Base-by-base conservation (phyloP, 1,139 yeast genomes). In the Nematodospora anomalae region DNA sequence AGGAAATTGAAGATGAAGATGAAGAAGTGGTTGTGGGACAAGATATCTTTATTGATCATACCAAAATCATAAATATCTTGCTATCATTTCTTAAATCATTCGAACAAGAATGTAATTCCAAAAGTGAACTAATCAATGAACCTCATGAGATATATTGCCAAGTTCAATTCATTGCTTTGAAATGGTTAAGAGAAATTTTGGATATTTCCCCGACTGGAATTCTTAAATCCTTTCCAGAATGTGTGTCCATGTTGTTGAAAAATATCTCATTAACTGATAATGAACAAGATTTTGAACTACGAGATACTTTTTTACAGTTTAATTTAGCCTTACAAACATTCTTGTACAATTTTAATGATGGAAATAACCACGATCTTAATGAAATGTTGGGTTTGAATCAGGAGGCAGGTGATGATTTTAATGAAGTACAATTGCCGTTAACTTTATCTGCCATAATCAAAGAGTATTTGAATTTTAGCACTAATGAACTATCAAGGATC, bases 141-240 rank as follows among this genome's bases (percentile, higher is more conserved):
- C 58, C 60, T 12, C 71, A 67, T 41, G 76, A 70, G 22, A 58
- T 65, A 0, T 89, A 83, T 40, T 79, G 83, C 41, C 88, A 87
- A 49, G 84, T 90, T 33, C 95, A 88, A 56, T 61, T 82, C 22
- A 87, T 86, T 9, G 88, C 87, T 0, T 66, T 92, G 35, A 79
- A 79, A 37, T 94, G 99, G 99, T 64, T 94, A 14, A 83, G 80
- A 38, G 81, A 82, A 15, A 68, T 92, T 28, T 60, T 94, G 26
- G 79, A 76, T 16, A 80, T 90, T 10, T 80, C 94, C 0, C 94
- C 97, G 0, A 68, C 73, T 15, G 83, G 90, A 35, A 81, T 92
- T 44, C 67, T 86, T 24, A 79, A 83, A 24, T 81, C 66, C 35
- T 73, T 71, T 23, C 72, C 76, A 1, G 71, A 68, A 25, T 67